These are phyloP conservation scores for Atkinsonella hypoxylon DNA, from an alignment of 2,329 filamentous ascomycete species.

Conservation along the genomic window DNA sequence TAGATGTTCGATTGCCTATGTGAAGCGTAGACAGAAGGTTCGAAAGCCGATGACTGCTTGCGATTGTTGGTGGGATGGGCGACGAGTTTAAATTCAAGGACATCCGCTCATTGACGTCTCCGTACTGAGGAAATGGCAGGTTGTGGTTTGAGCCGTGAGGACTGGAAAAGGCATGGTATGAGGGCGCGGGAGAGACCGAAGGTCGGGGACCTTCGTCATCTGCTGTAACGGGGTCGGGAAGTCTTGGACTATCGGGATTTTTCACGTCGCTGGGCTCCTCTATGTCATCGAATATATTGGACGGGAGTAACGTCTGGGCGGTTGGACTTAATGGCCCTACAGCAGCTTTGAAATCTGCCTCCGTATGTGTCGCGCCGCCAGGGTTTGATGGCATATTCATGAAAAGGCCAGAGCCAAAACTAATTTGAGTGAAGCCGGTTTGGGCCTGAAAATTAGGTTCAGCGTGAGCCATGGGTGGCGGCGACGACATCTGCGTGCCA, in stretches of 20 bases:
- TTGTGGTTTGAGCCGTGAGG: conserved; percentile 49
- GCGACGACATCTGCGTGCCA: conserved; percentile 3
- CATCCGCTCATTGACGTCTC: conserved; percentile 32
- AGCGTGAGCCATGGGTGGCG: conserved; percentile 6
- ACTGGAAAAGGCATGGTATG: conserved; percentile 46
- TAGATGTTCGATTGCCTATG: conserved; percentile 45
- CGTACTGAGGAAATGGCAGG: conserved; percentile 40
- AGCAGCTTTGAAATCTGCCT: conserved; percentile 48
- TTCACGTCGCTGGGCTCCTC: conserved; percentile 42
- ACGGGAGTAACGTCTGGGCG: conserved; percentile 61
- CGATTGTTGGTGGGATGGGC: conserved; percentile 20
- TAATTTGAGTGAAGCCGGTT: conserved; percentile 40
- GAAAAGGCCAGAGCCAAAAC: conserved; percentile 42
- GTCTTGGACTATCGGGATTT: conserved; percentile 18
- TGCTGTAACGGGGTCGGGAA: conserved; percentile 18
- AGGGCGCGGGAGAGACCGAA: conserved; percentile 45
- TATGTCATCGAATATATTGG: conserved; percentile 50
- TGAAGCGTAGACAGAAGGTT: conserved; percentile 48
- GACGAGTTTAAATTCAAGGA: conserved; percentile 29
- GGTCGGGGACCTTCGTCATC: conserved; percentile 41
- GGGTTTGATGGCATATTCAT: conserved; percentile 33
- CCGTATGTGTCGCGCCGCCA: conserved; percentile 35
- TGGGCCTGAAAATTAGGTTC: conserved; percentile 36
- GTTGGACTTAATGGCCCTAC: conserved; percentile 67
- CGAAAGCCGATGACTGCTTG: conserved; percentile 27